These are phyloP conservation scores for Coniosporium tulheliwenetii DNA, from an alignment of 2,329 filamentous ascomycete species.

Conservation along the genomic window DNA sequence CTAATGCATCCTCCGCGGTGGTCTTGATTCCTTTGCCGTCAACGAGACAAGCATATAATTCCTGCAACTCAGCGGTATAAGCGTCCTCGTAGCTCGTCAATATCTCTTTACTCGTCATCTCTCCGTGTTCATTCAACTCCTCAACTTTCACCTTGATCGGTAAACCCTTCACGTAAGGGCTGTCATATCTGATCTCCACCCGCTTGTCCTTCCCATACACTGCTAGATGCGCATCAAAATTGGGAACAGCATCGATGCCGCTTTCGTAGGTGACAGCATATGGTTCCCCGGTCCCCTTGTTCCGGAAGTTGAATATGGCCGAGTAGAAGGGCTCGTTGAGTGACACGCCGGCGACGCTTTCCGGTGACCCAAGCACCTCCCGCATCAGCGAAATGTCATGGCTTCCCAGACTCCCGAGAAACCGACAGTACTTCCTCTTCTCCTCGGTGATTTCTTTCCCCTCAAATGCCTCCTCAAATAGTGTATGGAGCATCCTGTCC, in stretches of 20 bases:
- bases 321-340: constrained; percentile 26
- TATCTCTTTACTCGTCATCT: not conserved
- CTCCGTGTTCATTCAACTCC: constrained; percentile 1
- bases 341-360: constrained; percentile 27
- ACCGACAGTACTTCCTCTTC: constrained; percentile 19
- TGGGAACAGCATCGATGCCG: constrained; percentile 36
- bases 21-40: constrained; percentile 25
- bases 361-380: constrained; percentile 35
- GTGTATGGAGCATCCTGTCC: constrained; percentile 9
- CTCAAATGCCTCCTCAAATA: constrained; percentile 18
- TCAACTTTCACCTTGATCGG: constrained; percentile 28
- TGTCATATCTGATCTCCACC: constrained; percentile 39
- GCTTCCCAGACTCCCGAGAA: constrained; percentile 33
- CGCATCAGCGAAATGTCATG: constrained; percentile 41
- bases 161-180: constrained; percentile 41
- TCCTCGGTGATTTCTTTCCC: constrained; percentile 14
- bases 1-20: constrained; percentile 22
- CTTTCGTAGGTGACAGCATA: constrained; percentile 43
- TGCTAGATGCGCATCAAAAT: constrained; percentile 36
- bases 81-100: constrained; percentile 27
- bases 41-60: constrained; percentile 21
- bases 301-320: constrained; percentile 30
- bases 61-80: constrained; percentile 27
- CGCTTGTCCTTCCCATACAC: constrained; percentile 39
- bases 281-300: constrained; percentile 8